Percentiles rank a stretch among this genome's conserved stretches.
phyloP scores from a whole-genome alignment of 257 asterid genomes.

The Solanum microdontum region DNA sequence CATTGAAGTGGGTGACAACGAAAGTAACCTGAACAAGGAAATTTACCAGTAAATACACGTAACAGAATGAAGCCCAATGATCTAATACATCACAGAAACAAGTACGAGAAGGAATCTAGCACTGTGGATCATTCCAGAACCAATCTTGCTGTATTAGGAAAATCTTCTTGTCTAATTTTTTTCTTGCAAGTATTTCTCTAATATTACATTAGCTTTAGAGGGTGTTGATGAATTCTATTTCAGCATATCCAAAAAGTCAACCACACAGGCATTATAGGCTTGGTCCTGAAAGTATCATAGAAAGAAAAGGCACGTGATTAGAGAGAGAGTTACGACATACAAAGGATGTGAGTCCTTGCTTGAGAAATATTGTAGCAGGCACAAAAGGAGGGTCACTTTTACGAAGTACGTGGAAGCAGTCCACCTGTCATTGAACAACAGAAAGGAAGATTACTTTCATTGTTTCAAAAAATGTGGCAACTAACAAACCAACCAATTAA shows the following conservation, averaged over 20 bases:
- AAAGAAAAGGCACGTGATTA: not conserved
- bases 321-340: constrained; percentile 32
- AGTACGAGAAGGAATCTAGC: not conserved
- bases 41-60: not conserved
- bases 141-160: not conserved
- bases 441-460: not conserved
- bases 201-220: not conserved
- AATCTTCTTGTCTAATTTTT: not conserved
- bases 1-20: constrained; percentile 73
- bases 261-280: not conserved
- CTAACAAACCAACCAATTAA: not conserved
- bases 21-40: constrained; percentile 64
- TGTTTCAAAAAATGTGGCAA: not conserved
- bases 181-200: not conserved
- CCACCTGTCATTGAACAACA: constrained; percentile 52
- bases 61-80: not conserved
- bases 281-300: not conserved
- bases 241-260: not conserved
- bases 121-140: not conserved
- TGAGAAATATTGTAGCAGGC: constrained; percentile 63
- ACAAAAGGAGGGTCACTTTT: constrained; percentile 95
- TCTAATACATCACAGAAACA: not conserved
- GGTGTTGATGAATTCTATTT: not conserved
- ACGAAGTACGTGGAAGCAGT: constrained; percentile 86
- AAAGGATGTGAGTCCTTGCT: constrained; percentile 84